These are phyloP conservation scores for Saturnispora besseyi DNA, from an alignment of 805 yeast genomes.

Conservation along the genomic window DNA sequence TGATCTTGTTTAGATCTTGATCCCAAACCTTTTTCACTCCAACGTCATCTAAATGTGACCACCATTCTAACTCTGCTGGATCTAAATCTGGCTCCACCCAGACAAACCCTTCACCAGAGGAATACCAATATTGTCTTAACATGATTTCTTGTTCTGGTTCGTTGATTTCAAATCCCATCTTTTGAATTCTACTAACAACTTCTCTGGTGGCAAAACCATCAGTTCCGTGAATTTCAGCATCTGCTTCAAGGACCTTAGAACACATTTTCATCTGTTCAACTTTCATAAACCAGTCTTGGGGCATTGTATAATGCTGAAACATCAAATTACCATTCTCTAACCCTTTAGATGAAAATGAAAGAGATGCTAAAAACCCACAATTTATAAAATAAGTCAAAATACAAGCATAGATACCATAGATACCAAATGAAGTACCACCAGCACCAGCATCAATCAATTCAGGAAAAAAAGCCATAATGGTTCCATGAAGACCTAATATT, in stretches of 20 bases:
- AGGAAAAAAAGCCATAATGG: conserved; percentile 31
- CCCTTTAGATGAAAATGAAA: conserved; percentile 39
- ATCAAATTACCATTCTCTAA: conserved; percentile 43
- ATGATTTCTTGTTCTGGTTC: conserved; percentile 58
- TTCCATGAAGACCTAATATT: conserved; percentile 38
- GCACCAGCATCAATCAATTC: conserved; percentile 27
- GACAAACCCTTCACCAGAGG: conserved; percentile 77
- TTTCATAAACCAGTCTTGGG: conserved; percentile 53
- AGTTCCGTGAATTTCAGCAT: conserved; percentile 41
- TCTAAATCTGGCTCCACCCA: conserved; percentile 91
- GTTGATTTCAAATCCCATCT: conserved; percentile 32
- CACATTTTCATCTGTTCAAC: conserved; percentile 64
- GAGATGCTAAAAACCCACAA: conserved; percentile 35
- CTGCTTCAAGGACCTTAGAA: conserved; percentile 55
- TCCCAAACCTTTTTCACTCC: conserved; percentile 28
- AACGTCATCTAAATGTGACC: conserved; percentile 23
- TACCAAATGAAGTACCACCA: conserved; percentile 24
- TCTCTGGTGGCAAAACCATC: conserved; percentile 32
- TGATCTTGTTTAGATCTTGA: conserved; percentile 16
- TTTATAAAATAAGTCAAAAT: conserved; percentile 40
- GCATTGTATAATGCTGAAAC: conserved; percentile 59
- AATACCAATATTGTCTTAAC: conserved; percentile 78
- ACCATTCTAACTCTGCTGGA: conserved; percentile 56
- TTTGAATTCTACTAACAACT: conserved; percentile 26
- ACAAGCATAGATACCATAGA: conserved; percentile 37